Base-by-base conservation (phyloP, 805 yeast genomes). In the Huiozyma sinensis region DNA sequence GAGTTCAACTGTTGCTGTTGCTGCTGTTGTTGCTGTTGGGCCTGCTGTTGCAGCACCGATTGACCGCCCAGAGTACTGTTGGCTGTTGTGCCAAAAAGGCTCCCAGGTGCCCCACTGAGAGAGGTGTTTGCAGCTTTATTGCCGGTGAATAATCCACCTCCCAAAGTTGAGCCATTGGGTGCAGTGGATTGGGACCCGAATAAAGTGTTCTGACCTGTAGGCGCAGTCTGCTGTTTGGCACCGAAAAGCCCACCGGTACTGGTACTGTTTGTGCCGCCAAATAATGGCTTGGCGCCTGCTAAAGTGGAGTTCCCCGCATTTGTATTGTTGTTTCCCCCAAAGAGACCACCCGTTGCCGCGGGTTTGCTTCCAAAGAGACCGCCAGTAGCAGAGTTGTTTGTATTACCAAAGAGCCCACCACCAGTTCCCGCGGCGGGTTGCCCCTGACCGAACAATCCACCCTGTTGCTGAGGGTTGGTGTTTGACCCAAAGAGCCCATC, bases 61-160 rank as follows among this genome's bases (percentile, higher is more conserved):
- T 55, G 51, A 31, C 58, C 61, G 28, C 75, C 76, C 54, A 75
- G 73, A 39, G 72, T 55, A 3, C 75, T 73, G 27, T 13, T 17
- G 12, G 31, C 17, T 9, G 17, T 28, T 8, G 37, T 37, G 32
- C 12, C 9, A 17, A 45, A 27, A 6, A 34, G 46, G 44, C 51
- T 54, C 7, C 75, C 75, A 53, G 71, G 71, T 30, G 70, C 46
- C 6, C 76, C 77, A 34, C 75, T 73, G 24, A 17, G 24, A 17
- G 24, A 17, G 24, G 24, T 17, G 24, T 17, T 17, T 17, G 24
- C 24, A 4, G 24, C 24, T 17, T 17, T 17, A 32, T 31, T 40
- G 30, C 13, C 36, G 4, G 24, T 17, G n/a, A 40, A 40, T 28
- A 27, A 17, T 6, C 41, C 40, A 27, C 40, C 40, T 13, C 30